Conservation (phyloP, 2,329 filamentous ascomycete species). For the Fusarium sambucinum region DNA sequence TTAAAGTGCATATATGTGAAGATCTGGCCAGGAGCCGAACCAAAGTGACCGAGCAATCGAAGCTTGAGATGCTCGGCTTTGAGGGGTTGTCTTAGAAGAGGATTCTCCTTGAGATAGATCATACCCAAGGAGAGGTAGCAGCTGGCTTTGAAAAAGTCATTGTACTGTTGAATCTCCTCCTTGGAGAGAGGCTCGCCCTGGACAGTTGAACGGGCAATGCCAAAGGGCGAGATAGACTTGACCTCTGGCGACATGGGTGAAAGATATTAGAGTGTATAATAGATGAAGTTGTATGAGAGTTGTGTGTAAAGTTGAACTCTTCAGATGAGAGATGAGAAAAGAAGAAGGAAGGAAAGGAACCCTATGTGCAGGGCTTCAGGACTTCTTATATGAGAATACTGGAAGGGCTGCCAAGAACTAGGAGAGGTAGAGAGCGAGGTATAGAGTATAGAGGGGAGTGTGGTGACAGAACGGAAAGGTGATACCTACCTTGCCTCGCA, state of each 20-base stretch:
- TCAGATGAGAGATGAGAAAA: slow-evolving; percentile 43
- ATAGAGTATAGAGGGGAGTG: slow-evolving; percentile 38
- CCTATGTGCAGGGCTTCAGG: slow-evolving; percentile 18
- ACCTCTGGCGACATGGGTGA: slow-evolving; percentile 55
- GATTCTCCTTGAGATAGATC: slow-evolving; percentile 82
- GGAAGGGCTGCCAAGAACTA: slow-evolving; percentile 30
- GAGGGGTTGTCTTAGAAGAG: slow-evolving; percentile 76
- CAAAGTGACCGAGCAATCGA: slow-evolving; percentile 81
- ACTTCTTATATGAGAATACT: slow-evolving; percentile 46
- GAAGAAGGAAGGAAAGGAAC: slow-evolving; percentile 16
- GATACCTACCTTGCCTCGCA: slow-evolving; percentile 5
- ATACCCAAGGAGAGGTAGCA: slow-evolving; percentile 82
- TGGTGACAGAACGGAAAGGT: slow-evolving; percentile 30
- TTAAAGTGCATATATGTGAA: slow-evolving; percentile 89
- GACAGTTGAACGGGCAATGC: slow-evolving; percentile 73
- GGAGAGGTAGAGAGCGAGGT: slow-evolving; percentile 30
- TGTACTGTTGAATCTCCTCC: slow-evolving; percentile 76
- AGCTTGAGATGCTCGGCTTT: slow-evolving; percentile 78
- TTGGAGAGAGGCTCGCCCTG: slow-evolving; percentile 70
- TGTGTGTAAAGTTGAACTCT: slow-evolving; percentile 39
- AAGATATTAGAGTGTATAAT: slow-evolving; percentile 28
- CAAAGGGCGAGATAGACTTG: slow-evolving; percentile 73
- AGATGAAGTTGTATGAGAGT: slow-evolving; percentile 29
- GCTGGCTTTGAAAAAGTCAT: slow-evolving; percentile 79
- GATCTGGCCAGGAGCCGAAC: slow-evolving; percentile 82